Conservation (phyloP, 2,329 filamentous ascomycete genomes). For the Penicillium sp. region DNA sequence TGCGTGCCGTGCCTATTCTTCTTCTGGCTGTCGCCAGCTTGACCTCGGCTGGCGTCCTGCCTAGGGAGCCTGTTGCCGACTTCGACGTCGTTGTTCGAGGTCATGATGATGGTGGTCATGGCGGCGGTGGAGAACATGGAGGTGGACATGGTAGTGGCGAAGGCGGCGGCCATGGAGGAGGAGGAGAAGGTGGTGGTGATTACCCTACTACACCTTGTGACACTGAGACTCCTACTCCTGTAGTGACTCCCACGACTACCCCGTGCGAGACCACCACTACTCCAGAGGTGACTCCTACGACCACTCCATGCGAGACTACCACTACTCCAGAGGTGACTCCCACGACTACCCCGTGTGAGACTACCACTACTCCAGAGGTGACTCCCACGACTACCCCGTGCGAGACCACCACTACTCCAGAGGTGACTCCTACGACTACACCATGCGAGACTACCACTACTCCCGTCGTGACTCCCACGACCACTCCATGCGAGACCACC, state of each 20-base stretch:
- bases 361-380: not conserved
- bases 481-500: not conserved
- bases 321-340: not conserved
- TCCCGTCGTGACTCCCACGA: not conserved
- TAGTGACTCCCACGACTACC: constrained; percentile 1
- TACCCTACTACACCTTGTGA: constrained; percentile 9
- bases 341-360: constrained; percentile 2
- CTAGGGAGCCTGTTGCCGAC: constrained; percentile 12
- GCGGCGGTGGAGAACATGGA: not conserved
- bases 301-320: not conserved
- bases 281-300: not conserved
- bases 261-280: constrained; percentile 10
- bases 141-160: not conserved
- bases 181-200: not conserved
- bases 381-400: not conserved
- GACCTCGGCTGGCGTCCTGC: constrained; percentile 17
- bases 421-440: not conserved
- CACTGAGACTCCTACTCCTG: constrained; percentile 9
- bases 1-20: constrained; percentile 19
- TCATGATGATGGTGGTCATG: constrained; percentile 3
- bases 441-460: constrained; percentile 9
- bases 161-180: not conserved
- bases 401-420: not conserved
- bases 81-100: constrained; percentile 10
- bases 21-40: constrained; percentile 18